These are phyloP conservation scores for Starmerella scarabaei DNA, from an alignment of 805 yeast genomes.

Conservation along the genomic window DNA sequence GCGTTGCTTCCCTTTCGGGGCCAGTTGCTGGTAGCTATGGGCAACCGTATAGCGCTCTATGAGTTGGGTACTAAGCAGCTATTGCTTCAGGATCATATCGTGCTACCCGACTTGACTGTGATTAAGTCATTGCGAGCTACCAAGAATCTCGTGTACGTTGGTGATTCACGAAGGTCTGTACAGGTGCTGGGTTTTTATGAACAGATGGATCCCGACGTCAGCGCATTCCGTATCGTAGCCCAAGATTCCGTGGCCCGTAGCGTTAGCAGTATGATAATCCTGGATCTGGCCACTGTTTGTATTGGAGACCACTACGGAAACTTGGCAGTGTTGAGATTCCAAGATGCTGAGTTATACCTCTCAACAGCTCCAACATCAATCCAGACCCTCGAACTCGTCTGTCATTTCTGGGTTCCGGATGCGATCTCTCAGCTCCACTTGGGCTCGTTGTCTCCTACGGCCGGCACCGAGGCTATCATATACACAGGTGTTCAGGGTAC, in stretches of 20 bases:
- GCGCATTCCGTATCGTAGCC: constrained; percentile 45
- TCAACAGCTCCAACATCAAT: neutral
- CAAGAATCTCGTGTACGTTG: constrained; percentile 50
- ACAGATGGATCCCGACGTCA: constrained; percentile 22
- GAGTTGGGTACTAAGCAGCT: constrained; percentile 72
- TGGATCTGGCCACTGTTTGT: constrained; percentile 65
- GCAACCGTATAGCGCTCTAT: constrained; percentile 27
- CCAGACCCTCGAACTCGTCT: constrained; percentile 31
- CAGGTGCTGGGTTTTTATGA: constrained; percentile 43
- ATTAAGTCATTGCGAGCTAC: constrained; percentile 44
- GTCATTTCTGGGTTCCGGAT: constrained; percentile 59
- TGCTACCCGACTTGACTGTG: constrained; percentile 33
- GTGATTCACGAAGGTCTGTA: constrained; percentile 60
- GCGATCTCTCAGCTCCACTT: constrained; percentile 49
- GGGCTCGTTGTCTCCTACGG: constrained; percentile 38
- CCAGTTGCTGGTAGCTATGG: constrained; percentile 45
- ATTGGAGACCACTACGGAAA: constrained; percentile 88
- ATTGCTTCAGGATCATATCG: constrained; percentile 47
- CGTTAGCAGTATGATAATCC: constrained; percentile 42
- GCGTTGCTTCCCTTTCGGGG: constrained; percentile 47
- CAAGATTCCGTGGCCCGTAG: constrained; percentile 61
- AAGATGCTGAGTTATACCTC: neutral
- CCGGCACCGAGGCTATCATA: constrained; percentile 53
- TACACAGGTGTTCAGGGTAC: constrained; percentile 76
- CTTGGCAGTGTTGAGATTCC: constrained; percentile 45